Conservation (phyloP, 1,284 basidiomycete species). For the Melampsora larici-populina region DNA sequence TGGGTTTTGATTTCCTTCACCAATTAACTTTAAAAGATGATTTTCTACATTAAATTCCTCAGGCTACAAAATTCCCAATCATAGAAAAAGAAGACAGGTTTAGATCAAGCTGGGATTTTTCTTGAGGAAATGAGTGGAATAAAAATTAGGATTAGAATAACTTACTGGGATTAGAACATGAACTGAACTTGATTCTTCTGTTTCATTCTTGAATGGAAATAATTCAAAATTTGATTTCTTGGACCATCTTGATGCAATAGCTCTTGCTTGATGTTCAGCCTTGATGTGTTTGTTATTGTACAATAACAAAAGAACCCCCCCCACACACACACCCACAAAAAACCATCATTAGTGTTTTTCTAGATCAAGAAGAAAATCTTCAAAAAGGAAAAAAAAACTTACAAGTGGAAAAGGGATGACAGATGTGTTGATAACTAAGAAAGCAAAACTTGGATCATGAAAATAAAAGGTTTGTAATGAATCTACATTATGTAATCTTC, state of each 20-base stretch:
- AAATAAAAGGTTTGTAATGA: slow-evolving; percentile 27
- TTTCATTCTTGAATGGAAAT: slow-evolving; percentile 2
- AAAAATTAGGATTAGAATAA: too few species aligned
- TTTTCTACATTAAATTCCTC: slow-evolving; percentile 21
- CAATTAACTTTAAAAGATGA: slow-evolving; percentile 16
- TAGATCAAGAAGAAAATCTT: neutral
- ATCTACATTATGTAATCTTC: slow-evolving; percentile 24
- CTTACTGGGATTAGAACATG: slow-evolving; percentile 19
- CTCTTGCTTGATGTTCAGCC: slow-evolving; percentile 37
- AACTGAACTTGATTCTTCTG: slow-evolving; percentile 16
- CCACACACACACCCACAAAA: too few species aligned
- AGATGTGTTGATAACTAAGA: slow-evolving; percentile 10
- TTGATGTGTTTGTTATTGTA: too few species aligned
- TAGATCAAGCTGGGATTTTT: too few species aligned
- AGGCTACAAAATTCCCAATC: neutral
- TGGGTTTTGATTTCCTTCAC: neutral
- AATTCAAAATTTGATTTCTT: neutral
- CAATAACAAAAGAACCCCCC: too few species aligned
- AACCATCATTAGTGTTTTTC: too few species aligned
- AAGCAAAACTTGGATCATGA: slow-evolving; percentile 24
- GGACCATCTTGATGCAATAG: slow-evolving; percentile 29
- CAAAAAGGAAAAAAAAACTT: neutral
- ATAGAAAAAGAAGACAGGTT: too few species aligned
- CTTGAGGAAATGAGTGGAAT: too few species aligned
- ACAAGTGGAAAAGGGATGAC: slow-evolving; percentile 30